Evolutionary conservation across 2,329 filamentous ascomycete genomes (phyloP).

Genomic region (Tolypocladium amazonense): DNA sequence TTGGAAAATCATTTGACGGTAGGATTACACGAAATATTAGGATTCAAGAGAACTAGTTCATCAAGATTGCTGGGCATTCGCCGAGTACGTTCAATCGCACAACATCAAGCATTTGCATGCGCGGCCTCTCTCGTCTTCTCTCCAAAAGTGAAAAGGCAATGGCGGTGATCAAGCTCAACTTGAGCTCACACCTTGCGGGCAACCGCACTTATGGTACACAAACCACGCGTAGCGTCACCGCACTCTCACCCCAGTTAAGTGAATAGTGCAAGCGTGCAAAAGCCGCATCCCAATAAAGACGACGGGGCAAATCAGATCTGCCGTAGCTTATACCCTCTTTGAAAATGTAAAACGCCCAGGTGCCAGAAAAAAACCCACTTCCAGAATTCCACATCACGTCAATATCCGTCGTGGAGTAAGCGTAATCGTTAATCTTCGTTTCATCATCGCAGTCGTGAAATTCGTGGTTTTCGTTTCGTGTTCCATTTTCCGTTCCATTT

Average conservation of each 20-base stretch:
- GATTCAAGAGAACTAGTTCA: neutral
- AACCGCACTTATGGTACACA: conserved; percentile 7
- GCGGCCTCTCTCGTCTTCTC: neutral
- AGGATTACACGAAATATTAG: neutral
- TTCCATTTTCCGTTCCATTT: neutral
- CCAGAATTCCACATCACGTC: neutral
- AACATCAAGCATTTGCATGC: neutral
- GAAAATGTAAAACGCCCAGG: neutral
- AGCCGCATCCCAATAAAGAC: neutral
- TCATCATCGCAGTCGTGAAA: conserved; percentile 5
- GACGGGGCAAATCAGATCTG: neutral
- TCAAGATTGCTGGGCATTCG: neutral
- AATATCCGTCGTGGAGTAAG: neutral
- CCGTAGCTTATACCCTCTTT: neutral
- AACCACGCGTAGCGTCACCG: neutral
- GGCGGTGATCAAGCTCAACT: neutral
- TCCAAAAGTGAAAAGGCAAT: neutral
- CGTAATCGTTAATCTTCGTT: conserved; percentile 3
- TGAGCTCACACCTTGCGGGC: neutral
- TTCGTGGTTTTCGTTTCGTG: neutral
- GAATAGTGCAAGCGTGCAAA: neutral
- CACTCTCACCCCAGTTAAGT: neutral
- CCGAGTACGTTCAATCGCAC: neutral
- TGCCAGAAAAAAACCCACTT: neutral
- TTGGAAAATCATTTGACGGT: conserved; percentile 1